A percentile compares a stretch with the other conserved stretches of the same genome.
Evolutionary conservation across 257 asterid species (phyloP).

Genomic region (Rauvolfia tetraphylla): DNA sequence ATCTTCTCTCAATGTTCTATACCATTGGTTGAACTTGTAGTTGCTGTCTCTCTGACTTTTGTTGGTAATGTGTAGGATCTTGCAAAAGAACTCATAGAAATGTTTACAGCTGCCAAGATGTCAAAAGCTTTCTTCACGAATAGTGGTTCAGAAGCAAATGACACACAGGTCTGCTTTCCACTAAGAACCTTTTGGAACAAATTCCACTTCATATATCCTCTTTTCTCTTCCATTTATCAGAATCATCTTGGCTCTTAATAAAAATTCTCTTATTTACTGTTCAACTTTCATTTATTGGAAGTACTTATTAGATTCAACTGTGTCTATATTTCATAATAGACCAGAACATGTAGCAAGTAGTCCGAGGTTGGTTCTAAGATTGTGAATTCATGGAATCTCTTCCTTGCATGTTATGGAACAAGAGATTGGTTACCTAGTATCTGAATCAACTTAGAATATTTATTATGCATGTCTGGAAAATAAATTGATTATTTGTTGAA

Average conservation of each 20-base stretch:
- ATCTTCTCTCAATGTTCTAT: background rate
- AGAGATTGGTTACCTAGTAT: background rate
- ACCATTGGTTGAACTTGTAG: background rate
- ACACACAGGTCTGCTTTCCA: conserved; percentile 64
- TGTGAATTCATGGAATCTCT: background rate
- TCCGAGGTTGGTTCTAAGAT: background rate
- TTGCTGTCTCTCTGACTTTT: conserved; percentile 6
- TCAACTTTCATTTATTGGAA: background rate
- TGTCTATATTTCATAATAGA: background rate
- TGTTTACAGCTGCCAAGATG: conserved; percentile 78
- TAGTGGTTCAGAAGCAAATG: conserved; percentile 98
- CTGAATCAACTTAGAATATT: background rate
- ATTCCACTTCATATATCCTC: background rate
- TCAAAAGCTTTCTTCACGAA: conserved; percentile 84
- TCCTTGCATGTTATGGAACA: background rate
- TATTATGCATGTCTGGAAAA: background rate
- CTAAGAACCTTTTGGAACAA: background rate
- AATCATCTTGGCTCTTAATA: background rate
- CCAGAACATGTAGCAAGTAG: background rate
- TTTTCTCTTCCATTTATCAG: background rate
- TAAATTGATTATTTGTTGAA: background rate
- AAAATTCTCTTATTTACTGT: background rate
- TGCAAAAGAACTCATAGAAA: conserved; percentile 71
- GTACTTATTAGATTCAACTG: background rate
- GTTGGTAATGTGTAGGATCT: conserved; percentile 52